These are phyloP conservation scores for Mollisiaceae sp. DNA, from an alignment of 2,329 filamentous ascomycete genomes.

Conservation along the genomic window DNA sequence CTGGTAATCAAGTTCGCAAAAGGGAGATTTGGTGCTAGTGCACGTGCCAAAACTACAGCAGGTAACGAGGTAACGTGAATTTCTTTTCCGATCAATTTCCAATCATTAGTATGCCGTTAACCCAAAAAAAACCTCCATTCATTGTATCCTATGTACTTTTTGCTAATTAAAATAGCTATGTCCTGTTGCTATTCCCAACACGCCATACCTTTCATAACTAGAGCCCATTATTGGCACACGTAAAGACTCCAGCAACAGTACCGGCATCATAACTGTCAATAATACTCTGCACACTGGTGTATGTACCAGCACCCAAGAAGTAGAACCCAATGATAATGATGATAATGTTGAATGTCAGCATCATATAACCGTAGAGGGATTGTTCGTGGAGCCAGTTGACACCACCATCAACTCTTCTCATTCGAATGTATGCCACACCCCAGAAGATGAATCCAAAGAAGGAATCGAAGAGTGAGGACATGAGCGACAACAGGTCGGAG, in stretches of 20 bases:
- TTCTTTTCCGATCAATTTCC: neutral
- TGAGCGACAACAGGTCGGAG: constrained; percentile 70
- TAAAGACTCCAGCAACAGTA: constrained; percentile 73
- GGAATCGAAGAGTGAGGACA: constrained; percentile 90
- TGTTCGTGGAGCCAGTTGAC: constrained; percentile 45
- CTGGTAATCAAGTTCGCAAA: no score
- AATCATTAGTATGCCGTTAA: neutral
- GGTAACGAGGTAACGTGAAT: no score
- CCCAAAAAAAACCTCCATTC: neutral
- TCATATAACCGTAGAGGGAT: constrained; percentile 50
- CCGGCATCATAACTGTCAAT: constrained; percentile 71
- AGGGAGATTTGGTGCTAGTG: no score
- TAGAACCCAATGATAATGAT: constrained; percentile 70
- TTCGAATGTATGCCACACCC: constrained; percentile 77
- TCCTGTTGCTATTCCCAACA: neutral
- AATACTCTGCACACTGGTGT: constrained; percentile 76
- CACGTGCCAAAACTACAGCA: no score
- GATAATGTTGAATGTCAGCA: constrained; percentile 70
- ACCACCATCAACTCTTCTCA: constrained; percentile 69
- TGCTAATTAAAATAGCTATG: neutral
- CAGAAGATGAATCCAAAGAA: constrained; percentile 63
- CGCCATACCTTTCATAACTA: constrained; percentile 39
- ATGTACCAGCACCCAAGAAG: constrained; percentile 72
- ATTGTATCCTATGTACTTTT: neutral
- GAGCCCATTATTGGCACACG: constrained; percentile 71